Percentiles rank a stretch among this genome's conserved stretches.
Conservation (phyloP, 2,329 filamentous ascomycete species). For the Canariomyces notabilis region DNA sequence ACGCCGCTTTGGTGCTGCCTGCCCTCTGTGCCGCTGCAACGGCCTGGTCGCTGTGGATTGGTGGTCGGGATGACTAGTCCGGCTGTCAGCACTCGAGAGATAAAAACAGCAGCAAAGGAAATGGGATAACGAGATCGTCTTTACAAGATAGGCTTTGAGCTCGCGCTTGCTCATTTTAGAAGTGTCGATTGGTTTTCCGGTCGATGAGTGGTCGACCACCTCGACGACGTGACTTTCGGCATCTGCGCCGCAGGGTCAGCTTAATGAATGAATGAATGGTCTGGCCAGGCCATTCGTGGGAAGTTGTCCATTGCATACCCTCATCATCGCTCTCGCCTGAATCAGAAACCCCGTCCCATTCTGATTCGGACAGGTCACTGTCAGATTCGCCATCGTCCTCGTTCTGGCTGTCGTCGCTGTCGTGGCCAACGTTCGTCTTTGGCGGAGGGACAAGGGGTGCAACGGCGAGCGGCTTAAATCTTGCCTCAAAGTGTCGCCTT, state of each 20-base stretch:
- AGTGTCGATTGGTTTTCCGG: constrained; percentile 31
- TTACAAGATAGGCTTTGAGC: constrained; percentile 72
- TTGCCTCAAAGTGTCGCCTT: constrained; percentile 78
- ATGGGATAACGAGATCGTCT: constrained; percentile 6
- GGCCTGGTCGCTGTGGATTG: constrained; percentile 27
- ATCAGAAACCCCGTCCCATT: constrained; percentile 13
- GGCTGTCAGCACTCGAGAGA: constrained; percentile 15
- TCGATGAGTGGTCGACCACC: constrained; percentile 55
- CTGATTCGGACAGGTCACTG: constrained; percentile 1
- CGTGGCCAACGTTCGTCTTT: constrained; percentile 32
- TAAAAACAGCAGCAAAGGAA: not conserved
- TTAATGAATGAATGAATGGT: too few relatives aligned
- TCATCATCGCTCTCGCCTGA: constrained; percentile 28
- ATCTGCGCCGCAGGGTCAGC: constrained; percentile 1
- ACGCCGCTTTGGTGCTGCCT: constrained; percentile 25
- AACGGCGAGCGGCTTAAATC: constrained; percentile 66
- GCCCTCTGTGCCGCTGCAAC: constrained; percentile 9
- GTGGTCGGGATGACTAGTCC: constrained; percentile 46
- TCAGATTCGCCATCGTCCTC: constrained; percentile 22
- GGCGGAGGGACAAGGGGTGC: constrained; percentile 24
- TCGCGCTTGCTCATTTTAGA: constrained; percentile 59
- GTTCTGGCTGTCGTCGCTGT: constrained; percentile 18
- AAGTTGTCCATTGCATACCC: not conserved
- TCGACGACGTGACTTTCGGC: constrained; percentile 41
- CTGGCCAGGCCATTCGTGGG: too few relatives aligned